phyloP scores from a whole-genome alignment of 2,329 filamentous ascomycete species.

The Penicillium sp. region DNA sequence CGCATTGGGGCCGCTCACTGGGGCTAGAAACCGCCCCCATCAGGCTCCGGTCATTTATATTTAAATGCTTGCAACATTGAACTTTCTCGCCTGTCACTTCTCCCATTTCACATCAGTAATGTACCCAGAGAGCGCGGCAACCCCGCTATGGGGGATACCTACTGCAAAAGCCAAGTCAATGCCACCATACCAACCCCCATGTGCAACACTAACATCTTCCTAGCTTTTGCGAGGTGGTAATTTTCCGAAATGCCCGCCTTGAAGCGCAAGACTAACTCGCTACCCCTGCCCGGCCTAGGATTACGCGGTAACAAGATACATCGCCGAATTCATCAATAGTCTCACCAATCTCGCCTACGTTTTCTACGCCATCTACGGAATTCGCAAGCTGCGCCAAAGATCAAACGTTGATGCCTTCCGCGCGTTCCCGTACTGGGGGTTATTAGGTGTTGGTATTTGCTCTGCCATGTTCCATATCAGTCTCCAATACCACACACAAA shows the following conservation, averaged over 20 bases:
- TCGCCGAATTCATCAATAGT: slow-evolving; percentile 36
- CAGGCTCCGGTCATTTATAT: neutral
- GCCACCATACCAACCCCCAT: too few species aligned
- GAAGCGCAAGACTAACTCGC: too few species aligned
- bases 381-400: slow-evolving; percentile 13
- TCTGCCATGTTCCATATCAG: slow-evolving; percentile 11
- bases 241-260: neutral
- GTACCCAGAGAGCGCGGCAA: too few species aligned
- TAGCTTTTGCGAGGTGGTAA: neutral
- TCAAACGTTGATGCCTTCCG: slow-evolving; percentile 6
- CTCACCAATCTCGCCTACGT: slow-evolving; percentile 33
- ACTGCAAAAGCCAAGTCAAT: too few species aligned
- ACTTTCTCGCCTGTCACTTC: neutral
- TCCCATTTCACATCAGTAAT: neutral
- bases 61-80: neutral
- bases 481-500: slow-evolving; percentile 13
- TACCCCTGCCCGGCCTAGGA: slow-evolving; percentile 14
- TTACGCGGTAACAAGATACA: slow-evolving; percentile 29
- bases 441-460: slow-evolving; percentile 17
- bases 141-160: too few species aligned
- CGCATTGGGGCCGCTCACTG: too few species aligned
- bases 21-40: neutral
- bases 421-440: slow-evolving; percentile 20
- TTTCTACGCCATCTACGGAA: slow-evolving; percentile 30
- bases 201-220: too few species aligned